Conservation (phyloP, 2,329 filamentous ascomycete genomes). For the Chrysoporthe deuterocubensis region DNA sequence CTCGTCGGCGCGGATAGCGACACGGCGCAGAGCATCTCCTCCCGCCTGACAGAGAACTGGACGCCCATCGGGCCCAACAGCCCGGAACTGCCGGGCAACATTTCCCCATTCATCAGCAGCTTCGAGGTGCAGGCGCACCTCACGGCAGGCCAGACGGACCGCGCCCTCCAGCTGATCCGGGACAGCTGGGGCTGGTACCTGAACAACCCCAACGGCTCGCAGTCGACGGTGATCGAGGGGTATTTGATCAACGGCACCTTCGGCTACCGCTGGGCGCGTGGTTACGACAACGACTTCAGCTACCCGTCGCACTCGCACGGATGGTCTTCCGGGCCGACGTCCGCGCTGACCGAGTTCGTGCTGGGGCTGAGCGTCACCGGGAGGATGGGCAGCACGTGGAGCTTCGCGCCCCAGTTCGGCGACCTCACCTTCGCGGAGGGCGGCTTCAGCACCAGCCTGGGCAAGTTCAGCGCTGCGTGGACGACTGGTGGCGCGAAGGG, state of each 20-base stretch:
- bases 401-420: conserved; percentile 45
- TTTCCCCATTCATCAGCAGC: conserved; percentile 61
- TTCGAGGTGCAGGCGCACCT: conserved; percentile 65
- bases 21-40: conserved; percentile 45
- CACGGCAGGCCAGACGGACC: conserved; percentile 47
- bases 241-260: conserved; percentile 60
- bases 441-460: conserved; percentile 45
- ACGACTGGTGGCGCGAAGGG: conserved; percentile 11
- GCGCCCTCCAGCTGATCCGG: conserved; percentile 60
- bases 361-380: conserved; percentile 47
- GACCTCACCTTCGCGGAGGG: conserved; percentile 44
- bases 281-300: conserved; percentile 53
- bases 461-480: conserved; percentile 43
- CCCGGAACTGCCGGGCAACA: conserved; percentile 61
- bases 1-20: conserved; percentile 43
- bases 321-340: conserved; percentile 53
- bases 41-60: conserved; percentile 55
- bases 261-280: conserved; percentile 56
- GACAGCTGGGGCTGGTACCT: conserved; percentile 65
- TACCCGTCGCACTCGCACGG: conserved; percentile 56
- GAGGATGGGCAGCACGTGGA: conserved; percentile 42
- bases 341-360: conserved; percentile 48
- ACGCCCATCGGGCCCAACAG: conserved; percentile 57
- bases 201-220: conserved; percentile 59
- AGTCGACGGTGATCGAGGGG: conserved; percentile 63